Conservation (phyloP, 2,329 filamentous ascomycete species). For the Daldinia sp. region DNA sequence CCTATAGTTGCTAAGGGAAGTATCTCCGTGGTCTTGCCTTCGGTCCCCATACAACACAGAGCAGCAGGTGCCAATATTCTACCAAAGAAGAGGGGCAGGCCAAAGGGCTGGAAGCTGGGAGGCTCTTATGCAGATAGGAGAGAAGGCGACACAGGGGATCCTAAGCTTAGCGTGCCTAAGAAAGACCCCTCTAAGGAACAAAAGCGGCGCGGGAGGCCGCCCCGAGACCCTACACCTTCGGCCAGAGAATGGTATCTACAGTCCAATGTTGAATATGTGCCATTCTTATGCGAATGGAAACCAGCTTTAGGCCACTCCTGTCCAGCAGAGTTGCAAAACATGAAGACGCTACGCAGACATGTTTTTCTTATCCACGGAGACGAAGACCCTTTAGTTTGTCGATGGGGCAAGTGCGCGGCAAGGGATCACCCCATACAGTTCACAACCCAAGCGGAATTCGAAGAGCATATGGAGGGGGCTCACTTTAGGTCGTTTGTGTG, state of each 20-base stretch:
- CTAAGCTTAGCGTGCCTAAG: slow-evolving; percentile 32
- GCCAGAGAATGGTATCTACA: slow-evolving; percentile 53
- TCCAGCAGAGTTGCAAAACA: slow-evolving; percentile 68
- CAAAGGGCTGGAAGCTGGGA: slow-evolving; percentile 56
- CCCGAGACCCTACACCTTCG: slow-evolving; percentile 50
- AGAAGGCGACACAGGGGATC: slow-evolving; percentile 8
- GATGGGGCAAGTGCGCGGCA: slow-evolving; percentile 53
- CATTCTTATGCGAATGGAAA: slow-evolving; percentile 68
- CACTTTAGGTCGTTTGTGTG: slow-evolving; percentile 64
- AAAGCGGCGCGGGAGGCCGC: slow-evolving; percentile 55
- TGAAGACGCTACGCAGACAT: slow-evolving; percentile 65
- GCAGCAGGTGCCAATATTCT: slow-evolving; percentile 29
- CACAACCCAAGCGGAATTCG: slow-evolving; percentile 48
- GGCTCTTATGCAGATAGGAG: slow-evolving; percentile 43
- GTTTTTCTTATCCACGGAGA: slow-evolving; percentile 58
- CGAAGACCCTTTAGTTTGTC: slow-evolving; percentile 42
- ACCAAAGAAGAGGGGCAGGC: slow-evolving; percentile 54
- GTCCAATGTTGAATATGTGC: slow-evolving; percentile 55
- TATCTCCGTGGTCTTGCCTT: slow-evolving; percentile 10
- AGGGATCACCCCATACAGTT: slow-evolving; percentile 35
- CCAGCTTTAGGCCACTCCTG: slow-evolving; percentile 49
- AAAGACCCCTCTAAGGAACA: slow-evolving; percentile 37
- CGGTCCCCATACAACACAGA: slow-evolving; percentile 6
- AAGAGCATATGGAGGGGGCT: slow-evolving; percentile 60
- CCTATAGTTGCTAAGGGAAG: slow-evolving; percentile 4